Evolutionary conservation across 768 basidiomycete species (phyloP).

Genomic region (Russula sp.): DNA sequence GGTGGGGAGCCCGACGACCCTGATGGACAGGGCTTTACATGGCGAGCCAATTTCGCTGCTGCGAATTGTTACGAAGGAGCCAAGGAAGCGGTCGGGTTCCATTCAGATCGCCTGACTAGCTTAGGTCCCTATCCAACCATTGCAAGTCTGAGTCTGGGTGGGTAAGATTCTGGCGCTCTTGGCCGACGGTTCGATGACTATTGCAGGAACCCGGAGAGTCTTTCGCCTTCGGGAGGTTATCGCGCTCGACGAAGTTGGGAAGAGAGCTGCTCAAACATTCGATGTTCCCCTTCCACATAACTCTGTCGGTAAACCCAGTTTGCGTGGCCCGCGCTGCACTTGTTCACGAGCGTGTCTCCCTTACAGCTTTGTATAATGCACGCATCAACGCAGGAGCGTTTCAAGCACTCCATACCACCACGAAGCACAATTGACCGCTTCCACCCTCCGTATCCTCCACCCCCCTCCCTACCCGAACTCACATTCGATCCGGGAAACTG

Average conservation of each 20-base stretch:
- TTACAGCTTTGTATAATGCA: conserved; percentile 80
- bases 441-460: conserved; percentile 46
- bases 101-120: conserved; percentile 76
- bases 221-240: conserved; percentile 78
- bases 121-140: conserved; percentile 83
- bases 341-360: background rate
- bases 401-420: conserved; percentile 75
- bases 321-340: background rate
- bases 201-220: conserved; percentile 50
- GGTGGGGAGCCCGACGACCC: conserved; percentile 29
- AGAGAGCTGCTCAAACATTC: conserved; percentile 62
- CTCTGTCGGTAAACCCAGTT: conserved; percentile 44
- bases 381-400: conserved; percentile 73
- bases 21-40: conserved; percentile 31
- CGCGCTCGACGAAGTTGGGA: conserved; percentile 50
- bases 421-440: conserved; percentile 67
- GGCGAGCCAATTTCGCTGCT: conserved; percentile 83
- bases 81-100: conserved; percentile 75
- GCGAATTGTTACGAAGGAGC: conserved; percentile 81
- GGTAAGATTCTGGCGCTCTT: conserved; percentile 19
- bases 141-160: conserved; percentile 76
- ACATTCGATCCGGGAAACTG: conserved; percentile 24
- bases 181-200: background rate
- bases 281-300: conserved; percentile 76
- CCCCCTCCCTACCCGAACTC: conserved; percentile 9